Evolutionary conservation across 2,329 filamentous ascomycete genomes (phyloP), one percentile per base, ranked within the genome.

Genomic region (Colletotrichum tofieldiae): DNA sequence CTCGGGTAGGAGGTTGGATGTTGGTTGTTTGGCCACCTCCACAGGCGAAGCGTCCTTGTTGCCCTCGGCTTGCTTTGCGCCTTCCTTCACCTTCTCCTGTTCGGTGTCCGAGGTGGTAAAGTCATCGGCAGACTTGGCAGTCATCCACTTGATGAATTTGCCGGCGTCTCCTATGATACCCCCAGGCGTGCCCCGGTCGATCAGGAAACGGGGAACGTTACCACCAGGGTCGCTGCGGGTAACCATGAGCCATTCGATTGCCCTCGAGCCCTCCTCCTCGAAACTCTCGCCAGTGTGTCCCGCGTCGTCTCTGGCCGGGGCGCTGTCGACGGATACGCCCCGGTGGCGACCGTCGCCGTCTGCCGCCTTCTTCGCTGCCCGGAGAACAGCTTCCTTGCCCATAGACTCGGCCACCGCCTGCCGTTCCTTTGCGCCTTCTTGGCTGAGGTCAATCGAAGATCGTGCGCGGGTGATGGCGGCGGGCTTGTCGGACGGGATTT

Each of bases 231-330:
- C 94, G 79, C 93, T 96, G 60, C 95, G 88, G 1, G 94, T 97
- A 23, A 97, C 90, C 95, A 98, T 98, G 73, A 96, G 89, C 95
- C 95, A 98, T 81, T 98, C 95, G 1, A 98, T 80, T 35, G 85
- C 82, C 37, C 81, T 84, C n/a, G 84, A 79, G 1, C 75, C 79
- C 5, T 82, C 78, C 12, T 82, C 78, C 1, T 70, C 73, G 2
- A 69, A 68, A 5, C 65, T 74, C 3, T 73, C 70, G 4, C 39
- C 39, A 14, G 20, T 41, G 5, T 60, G 60, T 35, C 82, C 82
- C 14, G 82, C 76, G 49, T 82, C 81, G 73, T 71, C 76, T 60
- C 71, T 67, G 26, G 71, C 60, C 2, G 72, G 68, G 11, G 66
- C 66, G 32, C 70, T 73, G 60, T 68, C 66, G n/a, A 73, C 72